Evolutionary conservation across 2,329 filamentous ascomycete species (phyloP).

Genomic region (Aureobasidium sp.): DNA sequence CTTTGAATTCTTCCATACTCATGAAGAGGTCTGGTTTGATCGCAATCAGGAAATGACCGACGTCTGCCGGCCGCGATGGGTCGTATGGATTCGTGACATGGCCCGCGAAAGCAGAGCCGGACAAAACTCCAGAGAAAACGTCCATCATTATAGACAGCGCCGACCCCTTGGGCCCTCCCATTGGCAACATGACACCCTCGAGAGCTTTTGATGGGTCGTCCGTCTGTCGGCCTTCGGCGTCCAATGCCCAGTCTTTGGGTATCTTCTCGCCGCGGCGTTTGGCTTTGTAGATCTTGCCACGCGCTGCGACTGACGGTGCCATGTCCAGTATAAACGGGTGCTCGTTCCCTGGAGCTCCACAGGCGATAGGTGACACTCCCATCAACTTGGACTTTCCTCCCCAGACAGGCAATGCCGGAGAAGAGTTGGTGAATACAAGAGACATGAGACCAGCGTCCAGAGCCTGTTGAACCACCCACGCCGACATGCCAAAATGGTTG

Average conservation of each 20-base stretch:
- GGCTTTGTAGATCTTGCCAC: slow-evolving; percentile 64
- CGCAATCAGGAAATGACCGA: slow-evolving; percentile 31
- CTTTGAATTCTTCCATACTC: slow-evolving; percentile 27
- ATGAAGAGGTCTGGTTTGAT: slow-evolving; percentile 34
- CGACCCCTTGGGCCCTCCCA: slow-evolving; percentile 78
- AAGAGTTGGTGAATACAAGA: slow-evolving; percentile 53
- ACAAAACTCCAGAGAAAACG: slow-evolving; percentile 73
- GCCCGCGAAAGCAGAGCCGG: slow-evolving; percentile 71
- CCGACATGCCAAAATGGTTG: slow-evolving; percentile 76
- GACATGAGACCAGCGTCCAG: slow-evolving; percentile 58
- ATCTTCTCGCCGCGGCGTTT: slow-evolving; percentile 58
- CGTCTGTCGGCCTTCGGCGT: slow-evolving; percentile 52
- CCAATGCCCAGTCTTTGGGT: slow-evolving; percentile 65
- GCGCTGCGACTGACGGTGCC: slow-evolving; percentile 59
- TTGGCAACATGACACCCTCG: slow-evolving; percentile 74
- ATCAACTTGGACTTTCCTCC: slow-evolving; percentile 60
- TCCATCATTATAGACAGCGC: slow-evolving; percentile 81
- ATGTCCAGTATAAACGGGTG: slow-evolving; percentile 64
- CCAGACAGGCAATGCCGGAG: slow-evolving; percentile 62
- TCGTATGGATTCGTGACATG: slow-evolving; percentile 69
- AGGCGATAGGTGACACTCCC: slow-evolving; percentile 65
- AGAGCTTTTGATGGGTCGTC: slow-evolving; percentile 62
- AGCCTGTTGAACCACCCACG: slow-evolving; percentile 70
- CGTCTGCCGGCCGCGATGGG: slow-evolving; percentile 46
- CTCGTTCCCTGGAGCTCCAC: slow-evolving; percentile 57